Evolutionary conservation across 768 basidiomycete genomes (phyloP).

Genomic region (Termitomyces sp.): DNA sequence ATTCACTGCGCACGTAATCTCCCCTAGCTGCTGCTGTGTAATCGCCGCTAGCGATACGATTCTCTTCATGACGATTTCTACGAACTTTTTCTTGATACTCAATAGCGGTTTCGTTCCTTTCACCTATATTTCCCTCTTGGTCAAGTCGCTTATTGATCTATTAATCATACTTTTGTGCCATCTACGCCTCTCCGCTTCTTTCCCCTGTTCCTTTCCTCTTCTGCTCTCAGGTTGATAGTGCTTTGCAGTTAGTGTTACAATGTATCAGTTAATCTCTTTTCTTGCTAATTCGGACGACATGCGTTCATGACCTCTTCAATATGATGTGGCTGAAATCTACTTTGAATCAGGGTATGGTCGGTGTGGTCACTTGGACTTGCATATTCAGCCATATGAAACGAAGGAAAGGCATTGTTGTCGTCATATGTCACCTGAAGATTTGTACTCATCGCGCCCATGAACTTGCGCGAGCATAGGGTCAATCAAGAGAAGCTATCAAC

Average conservation of each 20-base stretch:
- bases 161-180: not conserved
- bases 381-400: too few relatives aligned
- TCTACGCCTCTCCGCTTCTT: not conserved
- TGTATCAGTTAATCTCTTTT: not conserved
- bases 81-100: not conserved
- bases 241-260: not conserved
- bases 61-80: not conserved
- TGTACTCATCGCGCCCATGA: too few relatives aligned
- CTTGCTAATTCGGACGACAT: not conserved
- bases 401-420: too few relatives aligned
- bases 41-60: not conserved
- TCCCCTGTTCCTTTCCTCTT: not conserved
- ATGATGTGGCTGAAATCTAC: too few relatives aligned
- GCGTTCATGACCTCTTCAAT: not conserved
- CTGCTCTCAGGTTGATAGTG: not conserved
- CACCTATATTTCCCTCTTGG: not conserved
- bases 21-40: not conserved
- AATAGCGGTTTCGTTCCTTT: not conserved
- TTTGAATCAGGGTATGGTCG: too few relatives aligned
- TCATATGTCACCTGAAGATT: too few relatives aligned
- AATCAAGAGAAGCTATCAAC: too few relatives aligned
- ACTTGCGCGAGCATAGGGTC: too few relatives aligned
- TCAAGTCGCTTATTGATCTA: not conserved
- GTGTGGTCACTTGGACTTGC: too few relatives aligned
- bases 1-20: not conserved